These are phyloP conservation scores for Mesotaenium endlicherianum DNA, from an alignment of 139 green algal species.

Conservation along the genomic window DNA sequence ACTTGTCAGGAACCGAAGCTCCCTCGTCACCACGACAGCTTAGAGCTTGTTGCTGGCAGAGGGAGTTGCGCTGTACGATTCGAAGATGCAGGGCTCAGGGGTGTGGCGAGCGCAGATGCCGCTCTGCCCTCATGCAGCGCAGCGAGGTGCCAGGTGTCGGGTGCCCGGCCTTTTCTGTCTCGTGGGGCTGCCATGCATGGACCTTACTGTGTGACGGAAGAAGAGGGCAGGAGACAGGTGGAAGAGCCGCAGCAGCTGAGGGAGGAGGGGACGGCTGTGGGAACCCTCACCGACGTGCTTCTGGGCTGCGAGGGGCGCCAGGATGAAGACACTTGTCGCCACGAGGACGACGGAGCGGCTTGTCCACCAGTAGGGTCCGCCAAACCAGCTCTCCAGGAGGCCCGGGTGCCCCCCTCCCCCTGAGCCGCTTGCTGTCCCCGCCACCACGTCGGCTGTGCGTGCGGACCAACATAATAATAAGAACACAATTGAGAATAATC, in stretches of 20 bases:
- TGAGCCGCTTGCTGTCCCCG: constrained; percentile 2
- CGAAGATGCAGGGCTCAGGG: no score
- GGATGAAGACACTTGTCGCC: not conserved
- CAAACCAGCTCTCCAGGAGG: constrained; percentile 29
- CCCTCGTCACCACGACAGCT: no score
- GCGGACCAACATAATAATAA: not conserved
- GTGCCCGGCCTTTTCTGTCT: no score
- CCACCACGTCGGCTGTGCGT: constrained; percentile 30
- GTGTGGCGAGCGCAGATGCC: no score
- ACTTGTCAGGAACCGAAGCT: no score
- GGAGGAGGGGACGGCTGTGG: not conserved
- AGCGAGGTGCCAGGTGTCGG: no score
- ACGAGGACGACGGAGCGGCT: constrained; percentile 11
- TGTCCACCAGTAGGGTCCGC: constrained; percentile 22
- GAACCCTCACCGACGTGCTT: constrained; percentile 17
- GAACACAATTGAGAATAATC: not conserved
- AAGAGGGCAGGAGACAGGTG: not conserved
- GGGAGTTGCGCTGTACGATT: no score
- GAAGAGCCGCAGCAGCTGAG: not conserved
- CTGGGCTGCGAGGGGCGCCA: constrained; percentile 6
- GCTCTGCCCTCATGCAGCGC: no score
- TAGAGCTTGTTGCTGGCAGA: no score
- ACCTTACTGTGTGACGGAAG: not conserved
- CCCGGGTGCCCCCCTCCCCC: constrained; percentile 7
- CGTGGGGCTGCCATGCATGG: no score